These are phyloP conservation scores for Candida dajiaensis DNA, from an alignment of 805 yeast species.

Conservation along the genomic window DNA sequence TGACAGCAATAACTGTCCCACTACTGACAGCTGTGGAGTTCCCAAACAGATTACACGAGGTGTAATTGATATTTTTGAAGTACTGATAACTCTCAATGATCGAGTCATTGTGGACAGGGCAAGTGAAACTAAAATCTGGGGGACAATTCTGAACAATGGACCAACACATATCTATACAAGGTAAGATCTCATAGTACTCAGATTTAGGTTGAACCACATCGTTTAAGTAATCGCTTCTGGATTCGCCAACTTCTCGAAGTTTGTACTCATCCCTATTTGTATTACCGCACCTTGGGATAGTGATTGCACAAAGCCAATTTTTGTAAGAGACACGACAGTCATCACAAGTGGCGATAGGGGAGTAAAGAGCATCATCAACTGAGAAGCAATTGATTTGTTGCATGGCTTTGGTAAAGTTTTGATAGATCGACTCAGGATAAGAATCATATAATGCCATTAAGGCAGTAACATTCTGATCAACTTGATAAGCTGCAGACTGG, in stretches of 20 bases:
- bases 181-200: conserved; percentile 72
- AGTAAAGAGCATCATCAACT: conserved; percentile 56
- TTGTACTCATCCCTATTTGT: conserved; percentile 37
- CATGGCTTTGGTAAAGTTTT: conserved; percentile 68
- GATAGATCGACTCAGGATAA: conserved; percentile 48
- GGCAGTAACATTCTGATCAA: conserved; percentile 25
- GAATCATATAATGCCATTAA: conserved; percentile 54
- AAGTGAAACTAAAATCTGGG: conserved; percentile 61
- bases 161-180: conserved; percentile 79
- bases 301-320: conserved; percentile 84
- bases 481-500: conserved; percentile 30
- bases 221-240: conserved; percentile 59
- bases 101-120: conserved; percentile 43
- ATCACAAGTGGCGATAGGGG: conserved; percentile 68
- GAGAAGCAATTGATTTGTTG: conserved; percentile 74
- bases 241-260: conserved; percentile 39
- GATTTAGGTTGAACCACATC: conserved; percentile 45
- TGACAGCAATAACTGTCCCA: background rate
- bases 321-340: conserved; percentile 69
- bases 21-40: conserved; percentile 1
- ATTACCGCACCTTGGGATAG: conserved; percentile 82
- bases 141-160: conserved; percentile 83
- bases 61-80: conserved; percentile 14
- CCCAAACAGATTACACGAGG: conserved; percentile 40
- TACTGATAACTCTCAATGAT: conserved; percentile 27